phyloP scores from a whole-genome alignment of 352 stramenopile genomes.

The Aphanomyces cochlioides region DNA sequence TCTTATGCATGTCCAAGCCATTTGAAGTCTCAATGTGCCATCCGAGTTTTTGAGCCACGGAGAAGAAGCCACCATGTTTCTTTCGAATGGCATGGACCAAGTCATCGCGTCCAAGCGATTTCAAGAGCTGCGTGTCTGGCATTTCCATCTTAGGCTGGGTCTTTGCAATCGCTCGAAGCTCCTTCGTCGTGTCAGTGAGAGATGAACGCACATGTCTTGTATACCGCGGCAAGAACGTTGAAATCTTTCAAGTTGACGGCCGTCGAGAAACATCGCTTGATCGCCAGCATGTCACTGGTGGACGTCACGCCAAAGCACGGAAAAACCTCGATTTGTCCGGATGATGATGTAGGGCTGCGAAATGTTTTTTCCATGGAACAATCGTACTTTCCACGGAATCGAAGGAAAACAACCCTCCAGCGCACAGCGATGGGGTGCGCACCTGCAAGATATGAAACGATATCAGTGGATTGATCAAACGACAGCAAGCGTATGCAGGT shows the following conservation, averaged over 20 bases:
- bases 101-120: slow-evolving; percentile 54
- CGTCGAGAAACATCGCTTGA: too few species aligned
- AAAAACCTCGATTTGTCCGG: too few species aligned
- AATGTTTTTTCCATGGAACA: too few species aligned
- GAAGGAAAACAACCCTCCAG: too few species aligned
- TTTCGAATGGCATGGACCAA: slow-evolving; percentile 76
- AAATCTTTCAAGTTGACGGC: not conserved
- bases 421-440: too few species aligned
- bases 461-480: too few species aligned
- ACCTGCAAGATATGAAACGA: too few species aligned
- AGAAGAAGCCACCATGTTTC: slow-evolving; percentile 71
- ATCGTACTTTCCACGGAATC: too few species aligned
- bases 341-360: too few species aligned
- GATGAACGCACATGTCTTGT: not conserved
- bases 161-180: not conserved
- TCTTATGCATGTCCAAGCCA: slow-evolving; percentile 62
- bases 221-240: not conserved
- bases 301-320: too few species aligned
- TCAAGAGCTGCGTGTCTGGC: slow-evolving; percentile 68
- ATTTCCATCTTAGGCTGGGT: slow-evolving; percentile 27
- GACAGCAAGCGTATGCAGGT: too few species aligned
- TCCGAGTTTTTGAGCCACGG: slow-evolving; percentile 57
- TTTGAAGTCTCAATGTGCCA: slow-evolving; percentile 36
- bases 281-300: too few species aligned
- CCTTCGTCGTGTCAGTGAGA: not conserved